Percentiles rank a stretch among this genome's conserved stretches.
Conservation (phyloP, 73 alveolate species). For the Paramecium primaurelia region DNA sequence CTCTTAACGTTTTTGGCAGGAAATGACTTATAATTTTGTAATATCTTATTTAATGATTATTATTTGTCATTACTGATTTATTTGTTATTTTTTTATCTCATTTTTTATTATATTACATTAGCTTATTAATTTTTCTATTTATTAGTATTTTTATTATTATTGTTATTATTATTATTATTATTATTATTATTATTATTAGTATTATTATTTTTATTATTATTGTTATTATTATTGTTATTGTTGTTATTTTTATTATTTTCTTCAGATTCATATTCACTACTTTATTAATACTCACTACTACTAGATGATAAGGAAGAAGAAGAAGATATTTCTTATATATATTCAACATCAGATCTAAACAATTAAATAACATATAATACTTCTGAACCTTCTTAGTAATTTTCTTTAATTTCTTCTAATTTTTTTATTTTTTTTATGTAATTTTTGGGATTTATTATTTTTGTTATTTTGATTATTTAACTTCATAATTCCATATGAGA, state of each 20-base stretch:
- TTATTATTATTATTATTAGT: background rate
- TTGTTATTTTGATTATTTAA: background rate
- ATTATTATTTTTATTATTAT: background rate
- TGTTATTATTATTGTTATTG: background rate
- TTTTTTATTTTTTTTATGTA: background rate
- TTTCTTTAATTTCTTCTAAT: background rate
- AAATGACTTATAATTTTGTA: slow-evolving; percentile 16
- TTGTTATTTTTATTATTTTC: background rate
- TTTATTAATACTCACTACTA: background rate
- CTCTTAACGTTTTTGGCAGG: slow-evolving; percentile 27
- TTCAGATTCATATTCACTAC: background rate
- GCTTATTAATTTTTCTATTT: background rate
- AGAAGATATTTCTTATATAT: background rate
- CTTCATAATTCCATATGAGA: background rate
- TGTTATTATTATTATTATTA: background rate
- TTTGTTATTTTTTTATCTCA: background rate
- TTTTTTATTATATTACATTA: background rate
- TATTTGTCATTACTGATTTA: background rate
- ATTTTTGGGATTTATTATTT: background rate
- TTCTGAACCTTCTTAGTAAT: background rate
- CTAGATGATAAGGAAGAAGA: background rate
- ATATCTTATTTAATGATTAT: background rate
- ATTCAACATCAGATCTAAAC: background rate
- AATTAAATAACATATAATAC: background rate
- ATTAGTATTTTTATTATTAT: background rate